phyloP scores from a whole-genome alignment of 2,329 filamentous ascomycete species.

The Beauveria australis region DNA sequence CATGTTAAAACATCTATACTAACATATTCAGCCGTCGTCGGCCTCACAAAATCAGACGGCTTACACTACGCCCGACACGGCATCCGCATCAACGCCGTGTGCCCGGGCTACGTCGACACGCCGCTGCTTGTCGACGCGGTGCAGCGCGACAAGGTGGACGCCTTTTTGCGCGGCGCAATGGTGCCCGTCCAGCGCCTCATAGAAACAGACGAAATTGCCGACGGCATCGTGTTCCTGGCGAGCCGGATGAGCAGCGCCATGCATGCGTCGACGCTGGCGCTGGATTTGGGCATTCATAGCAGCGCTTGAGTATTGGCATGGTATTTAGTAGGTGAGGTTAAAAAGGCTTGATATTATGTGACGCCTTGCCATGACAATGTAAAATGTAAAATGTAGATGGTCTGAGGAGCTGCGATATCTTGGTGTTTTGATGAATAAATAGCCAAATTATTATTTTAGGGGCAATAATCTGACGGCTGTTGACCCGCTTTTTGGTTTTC shows the following conservation, averaged over 20 bases:
- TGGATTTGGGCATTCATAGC: neutral
- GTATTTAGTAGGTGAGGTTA: too few relatives aligned
- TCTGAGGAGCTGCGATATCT: too few relatives aligned
- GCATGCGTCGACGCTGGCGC: slow-evolving; percentile 28
- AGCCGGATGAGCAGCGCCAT: slow-evolving; percentile 46
- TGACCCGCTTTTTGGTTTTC: too few relatives aligned
- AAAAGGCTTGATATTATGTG: too few relatives aligned
- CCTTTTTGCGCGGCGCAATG: neutral
- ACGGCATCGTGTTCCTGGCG: slow-evolving; percentile 42
- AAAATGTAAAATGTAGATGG: too few relatives aligned
- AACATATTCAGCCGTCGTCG: slow-evolving; percentile 30
- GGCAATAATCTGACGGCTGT: too few relatives aligned
- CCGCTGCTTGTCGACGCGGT: neutral
- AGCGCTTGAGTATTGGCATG: neutral
- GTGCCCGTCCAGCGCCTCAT: neutral
- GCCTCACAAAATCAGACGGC: slow-evolving; percentile 46
- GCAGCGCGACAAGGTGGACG: neutral
- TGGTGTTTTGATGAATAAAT: too few relatives aligned
- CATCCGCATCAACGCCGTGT: slow-evolving; percentile 55
- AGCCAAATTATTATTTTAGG: too few relatives aligned
- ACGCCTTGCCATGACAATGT: too few relatives aligned
- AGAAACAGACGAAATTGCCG: slow-evolving; percentile 42
- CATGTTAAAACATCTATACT: neutral
- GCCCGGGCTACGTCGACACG: slow-evolving; percentile 38
- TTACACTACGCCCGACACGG: slow-evolving; percentile 40